phyloP scores from a whole-genome alignment of 1,284 basidiomycete genomes.

The Megacollybia platyphylla region DNA sequence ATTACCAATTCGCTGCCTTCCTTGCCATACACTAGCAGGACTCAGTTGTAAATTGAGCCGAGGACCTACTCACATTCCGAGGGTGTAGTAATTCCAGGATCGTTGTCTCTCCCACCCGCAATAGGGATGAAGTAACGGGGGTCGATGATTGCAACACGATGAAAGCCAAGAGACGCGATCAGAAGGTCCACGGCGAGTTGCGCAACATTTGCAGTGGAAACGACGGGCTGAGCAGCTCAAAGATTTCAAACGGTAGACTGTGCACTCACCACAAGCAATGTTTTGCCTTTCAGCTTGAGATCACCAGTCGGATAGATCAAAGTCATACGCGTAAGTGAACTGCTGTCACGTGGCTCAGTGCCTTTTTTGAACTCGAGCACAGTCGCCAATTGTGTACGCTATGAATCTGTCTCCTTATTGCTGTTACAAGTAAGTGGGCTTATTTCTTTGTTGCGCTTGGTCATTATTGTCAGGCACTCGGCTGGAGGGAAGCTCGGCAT shows the following conservation, averaged over 20 bases:
- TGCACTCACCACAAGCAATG: constrained; percentile 35
- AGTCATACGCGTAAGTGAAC: constrained; percentile 7
- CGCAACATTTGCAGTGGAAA: constrained; percentile 69
- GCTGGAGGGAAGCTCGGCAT: too few species aligned
- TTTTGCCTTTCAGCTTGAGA: constrained; percentile 27
- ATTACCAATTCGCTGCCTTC: constrained; percentile 34
- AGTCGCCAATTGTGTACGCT: too few species aligned
- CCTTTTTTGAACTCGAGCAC: too few species aligned
- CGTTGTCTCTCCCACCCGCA: constrained; percentile 52
- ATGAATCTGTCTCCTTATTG: too few species aligned
- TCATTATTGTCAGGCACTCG: too few species aligned
- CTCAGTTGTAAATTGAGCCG: constrained; percentile 1
- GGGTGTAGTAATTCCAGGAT: constrained; percentile 52
- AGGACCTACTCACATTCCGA: constrained; percentile 47
- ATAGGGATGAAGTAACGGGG: constrained; percentile 55
- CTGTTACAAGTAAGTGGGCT: too few species aligned
- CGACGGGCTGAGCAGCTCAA: constrained; percentile 46
- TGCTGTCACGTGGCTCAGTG: too few species aligned
- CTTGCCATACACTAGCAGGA: constrained; percentile 47
- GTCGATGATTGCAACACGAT: constrained; percentile 47
- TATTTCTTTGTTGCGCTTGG: too few species aligned
- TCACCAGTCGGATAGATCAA: constrained; percentile 25
- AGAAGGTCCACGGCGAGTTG: constrained; percentile 68
- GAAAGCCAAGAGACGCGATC: constrained; percentile 49
- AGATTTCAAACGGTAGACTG: constrained; percentile 4